phyloP scores from a whole-genome alignment of 805 yeast genomes.

The Dipodascus albidus region DNA sequence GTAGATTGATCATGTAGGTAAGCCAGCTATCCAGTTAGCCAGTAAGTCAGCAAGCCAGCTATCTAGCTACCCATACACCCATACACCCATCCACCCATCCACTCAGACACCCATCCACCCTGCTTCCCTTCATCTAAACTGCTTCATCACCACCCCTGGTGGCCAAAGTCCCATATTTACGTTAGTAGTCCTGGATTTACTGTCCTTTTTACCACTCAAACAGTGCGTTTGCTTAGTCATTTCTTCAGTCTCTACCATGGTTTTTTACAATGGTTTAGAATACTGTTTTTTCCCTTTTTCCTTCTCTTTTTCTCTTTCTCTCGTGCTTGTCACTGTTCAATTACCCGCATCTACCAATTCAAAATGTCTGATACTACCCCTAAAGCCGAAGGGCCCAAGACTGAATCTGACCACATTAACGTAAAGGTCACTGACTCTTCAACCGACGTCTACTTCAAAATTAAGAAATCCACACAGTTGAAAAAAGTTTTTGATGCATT shows the following conservation, averaged over 20 bases:
- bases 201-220: no score
- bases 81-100: no score
- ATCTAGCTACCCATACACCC: no score
- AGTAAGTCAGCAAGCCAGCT: no score
- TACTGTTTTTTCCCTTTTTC: background rate
- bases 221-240: no score
- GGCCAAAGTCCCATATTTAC: background rate
- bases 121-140: no score
- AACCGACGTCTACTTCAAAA: constrained; percentile 91
- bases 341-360: background rate
- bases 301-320: background rate
- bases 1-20: no score
- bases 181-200: background rate
- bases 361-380: background rate
- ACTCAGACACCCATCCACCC: no score
- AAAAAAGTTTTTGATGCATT: constrained; percentile 95
- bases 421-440: constrained; percentile 89
- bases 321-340: background rate
- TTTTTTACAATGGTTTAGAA: background rate
- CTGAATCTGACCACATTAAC: constrained; percentile 60
- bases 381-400: background rate
- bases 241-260: background rate
- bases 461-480: constrained; percentile 84
- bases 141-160: background rate
- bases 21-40: no score